Evolutionary conservation across 192 early-diverging fungal genomes (phyloP).

Genomic region (Entrophospora sp.): DNA sequence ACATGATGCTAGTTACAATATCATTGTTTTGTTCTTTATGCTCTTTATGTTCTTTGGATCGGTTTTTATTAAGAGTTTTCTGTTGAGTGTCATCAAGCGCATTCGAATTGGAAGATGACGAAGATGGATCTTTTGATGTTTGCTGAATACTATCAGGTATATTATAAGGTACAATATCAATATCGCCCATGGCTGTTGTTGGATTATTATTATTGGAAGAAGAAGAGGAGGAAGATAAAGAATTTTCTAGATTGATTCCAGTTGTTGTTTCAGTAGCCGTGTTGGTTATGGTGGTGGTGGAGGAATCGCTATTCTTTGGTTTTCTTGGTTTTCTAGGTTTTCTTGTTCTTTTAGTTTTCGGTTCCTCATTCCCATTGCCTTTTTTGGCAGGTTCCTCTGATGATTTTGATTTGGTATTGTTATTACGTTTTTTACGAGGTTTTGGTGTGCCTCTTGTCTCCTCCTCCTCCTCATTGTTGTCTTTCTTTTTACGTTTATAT

Average conservation of each 20-base stretch:
- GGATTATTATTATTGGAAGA: neutral
- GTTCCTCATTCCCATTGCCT: conserved; percentile 18
- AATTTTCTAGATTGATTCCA: neutral
- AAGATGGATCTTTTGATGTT: no score
- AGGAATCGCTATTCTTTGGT: neutral
- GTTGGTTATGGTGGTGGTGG: conserved; percentile 17
- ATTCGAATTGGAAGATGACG: no score
- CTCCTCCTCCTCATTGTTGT: neutral
- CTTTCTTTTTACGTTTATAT: neutral
- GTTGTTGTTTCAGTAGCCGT: conserved; percentile 14
- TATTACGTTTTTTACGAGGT: neutral
- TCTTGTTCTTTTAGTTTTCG: conserved; percentile 3
- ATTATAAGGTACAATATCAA: no score
- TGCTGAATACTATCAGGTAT: no score
- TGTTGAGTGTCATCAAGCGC: no score
- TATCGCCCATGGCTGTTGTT: neutral
- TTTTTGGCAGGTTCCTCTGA: conserved; percentile 16
- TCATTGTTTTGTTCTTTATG: neutral
- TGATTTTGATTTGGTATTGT: neutral
- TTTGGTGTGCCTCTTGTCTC: conserved; percentile 1
- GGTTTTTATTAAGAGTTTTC: no score
- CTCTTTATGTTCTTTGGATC: neutral
- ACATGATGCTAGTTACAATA: neutral
- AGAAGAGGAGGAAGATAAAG: neutral
- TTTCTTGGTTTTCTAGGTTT: conserved; percentile 7